Evolutionary conservation across 1,139 yeast species (phyloP).

Genomic region (Lodderomyces beijingensis): DNA sequence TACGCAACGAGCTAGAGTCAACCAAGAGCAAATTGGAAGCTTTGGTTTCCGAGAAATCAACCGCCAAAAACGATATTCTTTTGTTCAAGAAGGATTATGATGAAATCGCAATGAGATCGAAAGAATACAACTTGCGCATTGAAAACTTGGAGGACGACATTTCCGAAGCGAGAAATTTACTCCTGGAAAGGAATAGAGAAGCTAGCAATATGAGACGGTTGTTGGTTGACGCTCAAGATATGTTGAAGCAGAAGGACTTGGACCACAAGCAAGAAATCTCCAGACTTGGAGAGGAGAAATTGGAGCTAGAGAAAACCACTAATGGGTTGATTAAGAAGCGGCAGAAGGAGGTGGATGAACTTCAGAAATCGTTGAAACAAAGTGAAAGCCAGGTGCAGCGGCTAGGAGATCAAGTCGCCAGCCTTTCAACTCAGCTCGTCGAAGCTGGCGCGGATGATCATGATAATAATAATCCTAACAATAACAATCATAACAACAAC

Average conservation of each 20-base stretch:
- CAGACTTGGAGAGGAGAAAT: slow-evolving; percentile 52
- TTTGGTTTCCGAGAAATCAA: slow-evolving; percentile 41
- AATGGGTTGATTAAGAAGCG: slow-evolving; percentile 47
- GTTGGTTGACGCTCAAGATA: slow-evolving; percentile 63
- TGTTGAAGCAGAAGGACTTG: slow-evolving; percentile 41
- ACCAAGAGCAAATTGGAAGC: slow-evolving; percentile 49
- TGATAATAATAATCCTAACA: background rate
- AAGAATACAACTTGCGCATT: slow-evolving; percentile 56
- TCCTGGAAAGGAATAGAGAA: slow-evolving; percentile 81
- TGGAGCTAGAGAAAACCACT: slow-evolving; percentile 51
- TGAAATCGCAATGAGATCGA: slow-evolving; percentile 63
- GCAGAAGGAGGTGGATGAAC: slow-evolving; percentile 48
- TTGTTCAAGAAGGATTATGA: slow-evolving; percentile 69
- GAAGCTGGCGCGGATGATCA: background rate
- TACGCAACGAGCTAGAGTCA: slow-evolving; percentile 47
- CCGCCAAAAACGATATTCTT: slow-evolving; percentile 54
- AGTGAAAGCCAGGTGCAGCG: slow-evolving; percentile 34
- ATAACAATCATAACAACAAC: background rate
- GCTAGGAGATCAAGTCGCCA: background rate
- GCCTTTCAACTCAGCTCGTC: slow-evolving; percentile 1
- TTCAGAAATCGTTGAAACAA: slow-evolving; percentile 28
- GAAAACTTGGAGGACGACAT: slow-evolving; percentile 80
- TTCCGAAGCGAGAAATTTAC: slow-evolving; percentile 61
- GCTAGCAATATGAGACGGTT: slow-evolving; percentile 67
- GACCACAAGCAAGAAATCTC: slow-evolving; percentile 28